phyloP scores from a whole-genome alignment of 2,329 filamentous ascomycete species.

The Colletotrichum caudatum region DNA sequence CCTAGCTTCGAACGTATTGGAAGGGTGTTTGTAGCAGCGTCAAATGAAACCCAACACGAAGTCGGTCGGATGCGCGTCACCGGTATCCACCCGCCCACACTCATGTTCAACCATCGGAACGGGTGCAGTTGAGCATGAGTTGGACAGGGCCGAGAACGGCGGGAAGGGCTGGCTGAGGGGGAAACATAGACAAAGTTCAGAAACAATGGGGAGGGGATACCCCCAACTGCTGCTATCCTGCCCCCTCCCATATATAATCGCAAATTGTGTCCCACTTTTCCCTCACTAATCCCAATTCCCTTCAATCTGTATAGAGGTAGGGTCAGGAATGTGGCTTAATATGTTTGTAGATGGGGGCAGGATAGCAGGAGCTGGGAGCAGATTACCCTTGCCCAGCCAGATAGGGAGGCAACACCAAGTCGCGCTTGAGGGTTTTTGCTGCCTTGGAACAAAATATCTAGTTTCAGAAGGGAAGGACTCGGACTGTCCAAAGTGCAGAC shows the following conservation, averaged over 20 bases:
- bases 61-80: neutral
- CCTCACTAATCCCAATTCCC: too few species aligned
- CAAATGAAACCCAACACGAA: neutral
- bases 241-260: too few species aligned
- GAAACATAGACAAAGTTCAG: neutral
- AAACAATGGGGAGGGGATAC: neutral
- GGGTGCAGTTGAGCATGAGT: neutral
- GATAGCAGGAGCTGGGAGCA: too few species aligned
- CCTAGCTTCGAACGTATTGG: neutral
- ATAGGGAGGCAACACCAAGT: neutral
- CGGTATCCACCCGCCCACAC: neutral
- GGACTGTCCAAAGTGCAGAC: neutral
- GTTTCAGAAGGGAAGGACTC: neutral
- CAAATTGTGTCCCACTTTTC: too few species aligned
- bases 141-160: slow-evolving; percentile 6
- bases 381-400: too few species aligned
- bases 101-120: neutral
- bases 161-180: neutral
- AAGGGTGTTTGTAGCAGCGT: neutral
- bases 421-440: neutral
- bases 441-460: neutral
- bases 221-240: too few species aligned
- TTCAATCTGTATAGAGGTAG: too few species aligned
- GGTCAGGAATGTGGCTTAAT: too few species aligned
- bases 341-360: too few species aligned